phyloP scores from a whole-genome alignment of 2,329 filamentous ascomycete genomes.

The Botrytis hyacinthi region DNA sequence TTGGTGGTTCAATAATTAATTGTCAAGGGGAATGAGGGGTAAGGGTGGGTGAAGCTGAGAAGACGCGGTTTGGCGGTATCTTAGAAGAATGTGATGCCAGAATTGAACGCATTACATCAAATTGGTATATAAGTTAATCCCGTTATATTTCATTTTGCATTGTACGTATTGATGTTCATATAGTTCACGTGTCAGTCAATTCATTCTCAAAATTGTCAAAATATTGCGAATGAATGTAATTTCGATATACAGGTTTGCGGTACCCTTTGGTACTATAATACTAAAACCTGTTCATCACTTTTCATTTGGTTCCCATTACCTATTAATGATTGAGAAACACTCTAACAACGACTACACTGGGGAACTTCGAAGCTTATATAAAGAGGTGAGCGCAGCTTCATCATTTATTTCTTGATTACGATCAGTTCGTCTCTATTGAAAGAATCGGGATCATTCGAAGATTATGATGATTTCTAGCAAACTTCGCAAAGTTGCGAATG shows the following conservation, averaged over 20 bases:
- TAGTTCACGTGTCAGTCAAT: no score
- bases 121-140: neutral
- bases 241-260: neutral
- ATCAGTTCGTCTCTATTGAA: neutral
- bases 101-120: neutral
- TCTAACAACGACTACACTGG: neutral
- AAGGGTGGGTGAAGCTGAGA: no score
- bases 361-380: neutral
- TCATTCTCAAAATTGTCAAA: no score
- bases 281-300: no score
- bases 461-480: neutral
- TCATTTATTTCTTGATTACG: neutral
- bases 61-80: neutral
- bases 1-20: neutral
- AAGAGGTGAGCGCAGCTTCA: neutral
- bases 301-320: no score
- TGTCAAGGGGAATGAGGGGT: neutral
- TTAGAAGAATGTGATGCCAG: neutral
- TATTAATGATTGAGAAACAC: neutral
- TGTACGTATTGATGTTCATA: neutral
- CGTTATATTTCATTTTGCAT: neutral
- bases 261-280: neutral
- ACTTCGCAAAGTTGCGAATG: neutral
- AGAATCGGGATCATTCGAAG: neutral
- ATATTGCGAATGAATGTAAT: neutral